Percentiles rank a stretch among this genome's conserved stretches.
These are phyloP conservation scores for Physcomitrium patens DNA, from an alignment of 225 moss, liverwort and hornwort species.

Conservation along the genomic window DNA sequence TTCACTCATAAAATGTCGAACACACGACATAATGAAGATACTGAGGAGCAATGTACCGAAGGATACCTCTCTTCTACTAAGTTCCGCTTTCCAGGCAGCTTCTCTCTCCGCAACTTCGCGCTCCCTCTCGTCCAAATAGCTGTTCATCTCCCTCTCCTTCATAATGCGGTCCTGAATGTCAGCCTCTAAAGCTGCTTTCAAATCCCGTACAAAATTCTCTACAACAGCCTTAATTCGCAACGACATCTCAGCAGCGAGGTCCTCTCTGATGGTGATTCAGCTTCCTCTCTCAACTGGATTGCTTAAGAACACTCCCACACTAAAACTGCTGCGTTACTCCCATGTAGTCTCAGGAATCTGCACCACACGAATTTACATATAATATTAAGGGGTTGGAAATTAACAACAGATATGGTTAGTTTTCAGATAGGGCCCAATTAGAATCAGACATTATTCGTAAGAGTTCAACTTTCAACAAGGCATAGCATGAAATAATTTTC, in stretches of 20 bases:
- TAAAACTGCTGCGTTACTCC: background rate
- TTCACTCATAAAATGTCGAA: slow-evolving; percentile 1
- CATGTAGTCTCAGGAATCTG: slow-evolving; percentile 26
- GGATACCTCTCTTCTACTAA: slow-evolving; percentile 84
- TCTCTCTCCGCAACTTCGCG: slow-evolving; percentile 98
- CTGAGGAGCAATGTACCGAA: background rate
- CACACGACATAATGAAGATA: background rate
- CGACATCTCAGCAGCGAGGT: slow-evolving; percentile 59
- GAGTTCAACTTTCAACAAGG: background rate
- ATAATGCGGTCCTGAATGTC: slow-evolving; percentile 97
- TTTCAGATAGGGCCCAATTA: background rate
- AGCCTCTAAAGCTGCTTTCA: slow-evolving; percentile 89
- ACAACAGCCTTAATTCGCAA: slow-evolving; percentile 92
- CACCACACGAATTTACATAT: slow-evolving; percentile 19
- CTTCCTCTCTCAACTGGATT: slow-evolving; percentile 26
- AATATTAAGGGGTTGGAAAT: background rate
- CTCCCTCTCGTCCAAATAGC: slow-evolving; percentile 96
- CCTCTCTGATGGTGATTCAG: slow-evolving; percentile 19
- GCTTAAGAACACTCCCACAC: slow-evolving; percentile 25
- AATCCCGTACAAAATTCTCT: slow-evolving; percentile 89
- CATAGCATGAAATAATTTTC: background rate
- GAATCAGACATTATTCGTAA: background rate
- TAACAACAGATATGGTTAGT: background rate
- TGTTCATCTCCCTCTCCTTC: slow-evolving; percentile 99
- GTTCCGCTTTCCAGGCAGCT: slow-evolving; percentile 95